A percentile compares a stretch with the other conserved stretches of the same genome.
These are phyloP conservation scores for Taphrina populina DNA, from an alignment of 1,139 yeast genomes.

Conservation along the genomic window DNA sequence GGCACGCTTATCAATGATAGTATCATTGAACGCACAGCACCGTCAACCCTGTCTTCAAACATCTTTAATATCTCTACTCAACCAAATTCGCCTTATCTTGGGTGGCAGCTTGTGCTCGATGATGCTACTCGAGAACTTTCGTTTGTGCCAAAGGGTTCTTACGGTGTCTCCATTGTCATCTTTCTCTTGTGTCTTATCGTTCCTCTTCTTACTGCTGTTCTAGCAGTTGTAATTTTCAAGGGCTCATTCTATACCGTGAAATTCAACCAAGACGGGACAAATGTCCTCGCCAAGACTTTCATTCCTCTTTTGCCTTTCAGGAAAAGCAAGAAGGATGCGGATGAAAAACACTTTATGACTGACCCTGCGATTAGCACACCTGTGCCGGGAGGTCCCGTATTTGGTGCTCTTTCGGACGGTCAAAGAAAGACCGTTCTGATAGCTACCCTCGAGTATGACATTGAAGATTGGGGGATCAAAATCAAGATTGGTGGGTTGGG, in stretches of 20 bases:
- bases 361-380: constrained; percentile 28
- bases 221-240: constrained; percentile 33
- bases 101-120: constrained; percentile 28
- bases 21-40: constrained; percentile 31
- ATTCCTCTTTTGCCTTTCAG: constrained; percentile 31
- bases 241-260: constrained; percentile 35
- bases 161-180: constrained; percentile 31
- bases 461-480: constrained; percentile 36
- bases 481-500: constrained; percentile 37
- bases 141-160: constrained; percentile 27
- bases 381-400: constrained; percentile 11
- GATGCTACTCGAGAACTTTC: constrained; percentile 22
- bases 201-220: constrained; percentile 30
- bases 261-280: constrained; percentile 34
- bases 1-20: constrained; percentile 29
- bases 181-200: constrained; percentile 30
- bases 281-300: constrained; percentile 24
- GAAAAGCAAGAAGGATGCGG: constrained; percentile 7
- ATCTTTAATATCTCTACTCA: constrained; percentile 32
- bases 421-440: constrained; percentile 34
- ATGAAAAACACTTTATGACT: constrained; percentile 24
- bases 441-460: constrained; percentile 36
- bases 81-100: constrained; percentile 28
- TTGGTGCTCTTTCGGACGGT: constrained; percentile 10
- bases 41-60: constrained; percentile 31